Base-by-base conservation (phyloP, 805 yeast species). In the Candida suzukii region DNA sequence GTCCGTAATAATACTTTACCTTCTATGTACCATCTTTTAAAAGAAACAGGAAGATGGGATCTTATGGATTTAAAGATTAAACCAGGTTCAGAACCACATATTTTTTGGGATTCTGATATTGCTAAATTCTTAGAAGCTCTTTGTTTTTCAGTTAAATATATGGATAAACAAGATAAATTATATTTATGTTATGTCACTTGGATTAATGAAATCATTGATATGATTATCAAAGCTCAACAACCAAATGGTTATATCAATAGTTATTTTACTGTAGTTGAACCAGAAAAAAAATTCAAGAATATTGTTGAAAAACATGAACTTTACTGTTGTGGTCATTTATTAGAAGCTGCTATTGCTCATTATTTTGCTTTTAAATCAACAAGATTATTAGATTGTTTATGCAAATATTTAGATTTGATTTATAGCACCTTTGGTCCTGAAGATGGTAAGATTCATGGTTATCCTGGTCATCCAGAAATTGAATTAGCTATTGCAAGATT, bases 381-480 rank as follows among this genome's bases (percentile, higher is more conserved):
- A 21, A 38, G 38, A 18, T 39, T 54, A 13, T 42, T 55, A 19
- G 44, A 53, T 22, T 34, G 41, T 26, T 11, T 53, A n/a, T 39
- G 46, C 37, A 39, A 42, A n/a, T 56, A 53, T 37, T 39, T 54
- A 22, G 57, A 53, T 38, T 47, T 40, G 16, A 41, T 53, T 20
- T 32, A 43, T 17, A 22, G 36, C 12, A 35, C 37, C 3, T 53
- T 53, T 40, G 60, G 61, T 9, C 50, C 51, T 2, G 51, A 36
- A 7, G 46, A 44, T 24, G 46, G 35, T 5, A 47, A 46, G 29
- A 35, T 41, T 3, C 54, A 49, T 28, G 57, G 57, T 9, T 55
- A 56, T 37, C 55, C 56, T 9, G 61, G 61, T 7, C 61, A 56
- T 31, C 49, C 49, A 24, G 58, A 56, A 37, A 48, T 56, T 18